These are phyloP conservation scores for Komagataella ulmi DNA, from an alignment of 805 yeast species.

Conservation along the genomic window DNA sequence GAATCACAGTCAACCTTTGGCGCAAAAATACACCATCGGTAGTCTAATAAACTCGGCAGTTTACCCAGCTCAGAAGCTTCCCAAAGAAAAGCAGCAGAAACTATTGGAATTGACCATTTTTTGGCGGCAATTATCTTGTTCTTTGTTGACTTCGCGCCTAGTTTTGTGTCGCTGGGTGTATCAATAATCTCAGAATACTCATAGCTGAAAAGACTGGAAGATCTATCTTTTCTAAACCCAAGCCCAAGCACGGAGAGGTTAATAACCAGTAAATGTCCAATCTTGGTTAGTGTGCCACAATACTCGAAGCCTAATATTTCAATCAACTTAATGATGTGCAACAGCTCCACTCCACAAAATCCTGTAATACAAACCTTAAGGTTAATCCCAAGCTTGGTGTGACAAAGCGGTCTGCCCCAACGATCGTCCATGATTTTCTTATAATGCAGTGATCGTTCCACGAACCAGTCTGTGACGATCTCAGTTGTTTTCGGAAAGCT, in stretches of 20 bases:
- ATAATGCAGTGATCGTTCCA: conserved; percentile 61
- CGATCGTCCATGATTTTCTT: conserved; percentile 32
- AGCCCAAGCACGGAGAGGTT: conserved; percentile 27
- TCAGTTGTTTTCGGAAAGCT: conserved; percentile 9
- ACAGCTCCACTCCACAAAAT: conserved; percentile 61
- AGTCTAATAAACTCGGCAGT: conserved; percentile 28
- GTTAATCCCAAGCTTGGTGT: conserved; percentile 6
- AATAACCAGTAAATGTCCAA: conserved; percentile 43
- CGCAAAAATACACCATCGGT: conserved; percentile 43
- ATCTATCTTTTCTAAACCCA: conserved; percentile 22
- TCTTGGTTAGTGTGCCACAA: conserved; percentile 31
- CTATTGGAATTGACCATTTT: conserved; percentile 43
- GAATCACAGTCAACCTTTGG: conserved; percentile 12
- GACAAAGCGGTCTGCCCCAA: conserved; percentile 50
- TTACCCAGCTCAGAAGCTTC: conserved; percentile 26
- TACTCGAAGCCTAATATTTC: conserved; percentile 36
- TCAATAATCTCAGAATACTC: conserved; percentile 17
- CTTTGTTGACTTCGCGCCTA: conserved; percentile 24
- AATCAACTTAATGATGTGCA: conserved; percentile 53
- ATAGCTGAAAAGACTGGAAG: conserved; percentile 28
- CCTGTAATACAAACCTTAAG: conserved; percentile 48
- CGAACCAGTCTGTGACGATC: conserved; percentile 65
- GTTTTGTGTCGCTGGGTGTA: conserved; percentile 2
- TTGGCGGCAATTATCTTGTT: conserved; percentile 47
- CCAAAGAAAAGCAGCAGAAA: conserved; percentile 41